Percentiles rank a stretch among this genome's conserved stretches.
These are phyloP conservation scores for Gaeumannomyces tritici DNA, from an alignment of 2,329 filamentous ascomycete genomes.

Conservation along the genomic window DNA sequence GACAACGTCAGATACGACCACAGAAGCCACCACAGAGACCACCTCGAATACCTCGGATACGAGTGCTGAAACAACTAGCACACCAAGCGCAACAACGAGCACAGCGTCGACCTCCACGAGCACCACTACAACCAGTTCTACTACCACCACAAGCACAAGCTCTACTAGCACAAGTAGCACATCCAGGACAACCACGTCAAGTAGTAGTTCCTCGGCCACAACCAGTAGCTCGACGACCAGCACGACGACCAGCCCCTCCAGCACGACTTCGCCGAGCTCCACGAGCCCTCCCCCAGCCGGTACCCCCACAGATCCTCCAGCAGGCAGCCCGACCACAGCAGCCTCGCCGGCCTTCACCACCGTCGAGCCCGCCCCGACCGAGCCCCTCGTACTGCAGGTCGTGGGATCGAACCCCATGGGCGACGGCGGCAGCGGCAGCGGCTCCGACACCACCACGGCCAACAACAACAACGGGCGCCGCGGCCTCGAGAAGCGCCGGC, in stretches of 20 bases:
- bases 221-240: not conserved
- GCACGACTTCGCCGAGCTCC: not conserved
- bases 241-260: not conserved
- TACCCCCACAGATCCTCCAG: not conserved
- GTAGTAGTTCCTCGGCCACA: not conserved
- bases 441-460: not conserved
- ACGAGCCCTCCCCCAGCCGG: not conserved
- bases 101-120: no score
- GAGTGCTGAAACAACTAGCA: no score
- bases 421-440: not conserved
- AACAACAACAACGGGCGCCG: conserved; percentile 5
- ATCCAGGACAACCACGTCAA: not conserved
- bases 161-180: no score
- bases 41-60: no score
- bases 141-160: no score
- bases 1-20: no score
- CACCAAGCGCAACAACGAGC: no score
- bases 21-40: no score
- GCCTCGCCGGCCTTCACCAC: not conserved
- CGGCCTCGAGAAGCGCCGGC: not conserved
- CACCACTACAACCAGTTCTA: no score
- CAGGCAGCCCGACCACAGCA: no score
- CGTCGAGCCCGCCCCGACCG: conserved; percentile 5
- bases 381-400: conserved; percentile 11
- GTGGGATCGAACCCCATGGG: not conserved